Evolutionary conservation across 2,329 filamentous ascomycete genomes (phyloP).

Genomic region (Trichophyton verrucosum): DNA sequence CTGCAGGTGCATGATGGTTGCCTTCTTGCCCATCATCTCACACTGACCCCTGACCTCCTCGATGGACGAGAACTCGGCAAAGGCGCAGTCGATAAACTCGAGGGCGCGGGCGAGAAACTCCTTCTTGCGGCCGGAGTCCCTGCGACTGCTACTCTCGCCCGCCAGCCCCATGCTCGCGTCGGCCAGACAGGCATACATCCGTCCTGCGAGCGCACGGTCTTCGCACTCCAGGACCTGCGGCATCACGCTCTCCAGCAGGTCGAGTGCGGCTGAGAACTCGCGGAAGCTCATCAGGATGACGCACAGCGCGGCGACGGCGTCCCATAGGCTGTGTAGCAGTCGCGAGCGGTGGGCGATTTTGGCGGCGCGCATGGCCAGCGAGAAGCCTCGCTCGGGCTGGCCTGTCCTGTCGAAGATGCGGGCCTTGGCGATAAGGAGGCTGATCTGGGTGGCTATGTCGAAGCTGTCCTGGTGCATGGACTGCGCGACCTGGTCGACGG

Average conservation of each 20-base stretch:
- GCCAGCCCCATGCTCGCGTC: slow-evolving; percentile 72
- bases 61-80: slow-evolving; percentile 51
- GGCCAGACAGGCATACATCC: slow-evolving; percentile 56
- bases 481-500: slow-evolving; percentile 42
- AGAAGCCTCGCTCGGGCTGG: slow-evolving; percentile 62
- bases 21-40: slow-evolving; percentile 72
- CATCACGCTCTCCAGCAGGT: slow-evolving; percentile 55
- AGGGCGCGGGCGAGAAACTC: slow-evolving; percentile 49
- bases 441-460: slow-evolving; percentile 56
- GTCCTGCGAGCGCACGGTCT: slow-evolving; percentile 49
- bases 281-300: slow-evolving; percentile 56
- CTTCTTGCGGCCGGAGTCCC: slow-evolving; percentile 34
- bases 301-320: slow-evolving; percentile 54
- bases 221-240: slow-evolving; percentile 66
- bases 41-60: slow-evolving; percentile 60
- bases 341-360: slow-evolving; percentile 59
- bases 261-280: slow-evolving; percentile 56
- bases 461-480: slow-evolving; percentile 43
- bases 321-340: slow-evolving; percentile 59
- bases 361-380: slow-evolving; percentile 61
- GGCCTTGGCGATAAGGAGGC: slow-evolving; percentile 61
- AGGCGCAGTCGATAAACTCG: slow-evolving; percentile 50
- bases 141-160: slow-evolving; percentile 35
- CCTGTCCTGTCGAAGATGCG: slow-evolving; percentile 56
- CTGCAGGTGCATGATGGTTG: slow-evolving; percentile 57